A percentile compares a stretch with the other conserved stretches of the same genome.
Conservation (phyloP, 768 basidiomycete species). For the Phaffia australis region DNA sequence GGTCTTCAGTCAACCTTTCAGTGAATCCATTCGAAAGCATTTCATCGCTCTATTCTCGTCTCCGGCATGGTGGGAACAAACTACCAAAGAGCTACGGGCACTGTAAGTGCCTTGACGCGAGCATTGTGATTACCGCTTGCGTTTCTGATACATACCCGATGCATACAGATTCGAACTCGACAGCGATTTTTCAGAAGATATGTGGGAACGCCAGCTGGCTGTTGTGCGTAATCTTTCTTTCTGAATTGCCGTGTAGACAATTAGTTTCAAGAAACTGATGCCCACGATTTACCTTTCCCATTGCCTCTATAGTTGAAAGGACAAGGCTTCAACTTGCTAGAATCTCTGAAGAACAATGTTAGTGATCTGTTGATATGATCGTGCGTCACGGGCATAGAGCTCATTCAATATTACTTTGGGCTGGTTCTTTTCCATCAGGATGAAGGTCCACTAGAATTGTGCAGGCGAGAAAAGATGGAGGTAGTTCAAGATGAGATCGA, state of each 20-base stretch:
- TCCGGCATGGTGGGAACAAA: constrained; percentile 82
- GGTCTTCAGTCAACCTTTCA: constrained; percentile 69
- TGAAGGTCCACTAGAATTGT: constrained; percentile 76
- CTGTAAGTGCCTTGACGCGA: constrained; percentile 67
- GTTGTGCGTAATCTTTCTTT: constrained; percentile 50
- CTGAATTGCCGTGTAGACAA: constrained; percentile 10
- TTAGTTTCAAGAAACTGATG: constrained; percentile 41
- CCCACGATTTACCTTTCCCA: constrained; percentile 51
- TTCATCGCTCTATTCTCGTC: constrained; percentile 73
- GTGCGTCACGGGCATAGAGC: background rate
- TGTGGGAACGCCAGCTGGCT: constrained; percentile 62
- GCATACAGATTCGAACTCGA: constrained; percentile 18
- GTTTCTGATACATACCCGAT: constrained; percentile 36
- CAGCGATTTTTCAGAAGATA: constrained; percentile 8
- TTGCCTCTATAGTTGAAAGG: constrained; percentile 18
- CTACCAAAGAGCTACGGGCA: constrained; percentile 62
- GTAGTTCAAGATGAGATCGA: constrained; percentile 83
- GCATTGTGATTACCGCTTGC: constrained; percentile 81
- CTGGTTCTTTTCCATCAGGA: background rate
- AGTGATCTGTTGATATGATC: background rate
- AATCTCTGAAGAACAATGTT: constrained; percentile 20
- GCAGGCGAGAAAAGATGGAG: constrained; percentile 64
- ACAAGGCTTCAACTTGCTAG: constrained; percentile 16
- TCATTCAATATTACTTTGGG: background rate
- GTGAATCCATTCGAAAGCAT: constrained; percentile 65